Conservation (phyloP, 352 stramenopile genomes). For the Poterioochromonas sp. region DNA sequence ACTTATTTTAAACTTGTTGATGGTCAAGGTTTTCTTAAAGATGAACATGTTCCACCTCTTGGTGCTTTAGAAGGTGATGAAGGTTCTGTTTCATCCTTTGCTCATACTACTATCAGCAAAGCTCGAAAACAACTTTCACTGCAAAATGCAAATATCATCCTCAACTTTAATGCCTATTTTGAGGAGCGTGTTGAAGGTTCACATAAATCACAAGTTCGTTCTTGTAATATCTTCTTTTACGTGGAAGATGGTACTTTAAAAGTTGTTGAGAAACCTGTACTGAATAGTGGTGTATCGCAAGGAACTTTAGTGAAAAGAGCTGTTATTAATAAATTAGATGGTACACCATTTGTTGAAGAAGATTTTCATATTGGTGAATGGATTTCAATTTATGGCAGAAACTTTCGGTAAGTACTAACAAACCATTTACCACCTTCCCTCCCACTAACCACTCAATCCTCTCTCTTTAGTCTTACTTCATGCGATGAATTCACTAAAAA, state of each 20-base stretch:
- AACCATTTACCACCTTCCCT: background rate
- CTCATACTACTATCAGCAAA: background rate
- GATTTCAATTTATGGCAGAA: background rate
- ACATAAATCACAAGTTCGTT: background rate
- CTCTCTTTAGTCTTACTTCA: conserved; percentile 46
- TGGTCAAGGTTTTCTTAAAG: conserved; percentile 6
- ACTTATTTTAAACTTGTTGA: conserved; percentile 24
- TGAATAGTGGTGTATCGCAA: conserved; percentile 20
- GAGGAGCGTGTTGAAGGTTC: background rate
- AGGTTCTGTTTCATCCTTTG: background rate
- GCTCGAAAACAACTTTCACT: background rate
- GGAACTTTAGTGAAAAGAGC: background rate
- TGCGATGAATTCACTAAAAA: conserved; percentile 68
- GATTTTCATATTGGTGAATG: conserved; percentile 1
- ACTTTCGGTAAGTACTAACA: background rate
- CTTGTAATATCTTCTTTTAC: conserved; percentile 30
- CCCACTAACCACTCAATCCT: too few species aligned
- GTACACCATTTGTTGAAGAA: background rate
- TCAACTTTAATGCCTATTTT: conserved; percentile 26
- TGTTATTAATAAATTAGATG: background rate
- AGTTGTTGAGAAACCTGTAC: conserved; percentile 21
- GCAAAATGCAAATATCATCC: background rate
- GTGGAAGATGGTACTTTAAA: conserved; percentile 25
- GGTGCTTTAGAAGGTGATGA: background rate
- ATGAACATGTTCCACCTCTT: conserved; percentile 1